Base-by-base conservation (phyloP, 1,139 yeast species). In the Hansenula sp. region DNA sequence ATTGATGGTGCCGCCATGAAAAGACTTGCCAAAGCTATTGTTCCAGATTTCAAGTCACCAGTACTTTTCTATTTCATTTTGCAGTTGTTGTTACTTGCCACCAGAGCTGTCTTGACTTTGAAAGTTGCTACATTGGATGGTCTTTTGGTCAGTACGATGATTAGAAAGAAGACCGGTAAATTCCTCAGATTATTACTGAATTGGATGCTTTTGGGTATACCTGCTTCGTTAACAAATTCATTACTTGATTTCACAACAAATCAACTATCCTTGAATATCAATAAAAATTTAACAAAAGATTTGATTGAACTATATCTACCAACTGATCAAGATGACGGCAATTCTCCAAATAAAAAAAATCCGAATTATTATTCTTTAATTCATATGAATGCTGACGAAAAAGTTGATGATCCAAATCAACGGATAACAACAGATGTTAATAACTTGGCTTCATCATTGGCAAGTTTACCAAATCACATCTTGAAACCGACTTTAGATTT, bases 121-220 rank as follows among this genome's bases (percentile, higher is more conserved):
- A 81, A 83, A 57, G 94, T 90, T 19, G 97, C 97, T 4, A 80
- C 84, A 16, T 71, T 91, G 48, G 98, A 91, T 63, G 97, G 98
- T 55, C 72, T 74, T 57, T 70, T 91, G 43, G 96, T 91, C 5
- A 90, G 96, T 0, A 81, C 90, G 2, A 72, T 91, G 51, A 89
- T 91, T 30, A 77, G 84, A 36, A 89, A 85, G 50, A 73, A 76
- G 43, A 84, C 90, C 45, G 71, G 71, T 41, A 73, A 72, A 41
- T 91, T 91, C 59, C 68, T 84, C 45, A 72, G 75, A 52, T 72
- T 85, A 38, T 67, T 90, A 47, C 74, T 79, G 1, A 74, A 79
- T 60, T 91, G 97, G 97, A 79, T 91, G 84, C 58, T 80, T 21
- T 71, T 91, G 15, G 96, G 97, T 7, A 63, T 90, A 6, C 98